Base-by-base conservation (phyloP, 2,329 filamentous ascomycete species). In the Fusarium multiceps region DNA sequence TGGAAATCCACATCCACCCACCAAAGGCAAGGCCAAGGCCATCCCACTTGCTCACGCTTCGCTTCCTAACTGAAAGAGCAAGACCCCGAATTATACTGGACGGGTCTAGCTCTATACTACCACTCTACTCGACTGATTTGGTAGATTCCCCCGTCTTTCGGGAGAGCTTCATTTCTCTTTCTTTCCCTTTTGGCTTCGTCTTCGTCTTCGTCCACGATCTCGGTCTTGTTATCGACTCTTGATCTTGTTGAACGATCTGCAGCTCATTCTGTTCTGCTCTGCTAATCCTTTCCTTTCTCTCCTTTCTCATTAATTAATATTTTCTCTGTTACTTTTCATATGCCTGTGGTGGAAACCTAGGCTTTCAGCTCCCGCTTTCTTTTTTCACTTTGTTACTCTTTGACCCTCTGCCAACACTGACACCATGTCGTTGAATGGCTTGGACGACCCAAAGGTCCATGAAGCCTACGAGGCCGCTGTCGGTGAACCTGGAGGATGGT, bases 401-500 rank as follows among this genome's bases (percentile, higher is more conserved):
- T 54, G 54, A 72, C 57, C 58, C 60, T 55, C 64, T 56, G 60
- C 50, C 65, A 46, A 63, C 57, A 42, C 62, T 74, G 63, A 79
- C 80, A 73, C 59, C 66, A 98, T 98, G 95, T 98, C 95, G 85
- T 87, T 98, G 82, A 97, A 97, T 89, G 96, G 96, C 72, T 87
- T 98, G 82, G 94, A 98, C 84, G 88, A 89, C 83, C 84, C 87
- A 74, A 88, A 89, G 78, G 88, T 99, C 82, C 88, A 90, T 82
- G 93, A 97, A 83, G 94, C 94, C 76, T 91, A 97, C 82, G 92
- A 94, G 78, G 85, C 88, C 75, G 92, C 93, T 59, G 85, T 90
- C 74, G 88, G 88, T 64, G 96, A 98, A 82, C 89, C 93, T 62
- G 94, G 94, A 84, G 94, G 94, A 91, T 99, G 96, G 96, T 98